Percentiles rank a stretch among this genome's conserved stretches.
phyloP scores from a whole-genome alignment of 345 rosid genomes.

The Hibiscus mutabilis region DNA sequence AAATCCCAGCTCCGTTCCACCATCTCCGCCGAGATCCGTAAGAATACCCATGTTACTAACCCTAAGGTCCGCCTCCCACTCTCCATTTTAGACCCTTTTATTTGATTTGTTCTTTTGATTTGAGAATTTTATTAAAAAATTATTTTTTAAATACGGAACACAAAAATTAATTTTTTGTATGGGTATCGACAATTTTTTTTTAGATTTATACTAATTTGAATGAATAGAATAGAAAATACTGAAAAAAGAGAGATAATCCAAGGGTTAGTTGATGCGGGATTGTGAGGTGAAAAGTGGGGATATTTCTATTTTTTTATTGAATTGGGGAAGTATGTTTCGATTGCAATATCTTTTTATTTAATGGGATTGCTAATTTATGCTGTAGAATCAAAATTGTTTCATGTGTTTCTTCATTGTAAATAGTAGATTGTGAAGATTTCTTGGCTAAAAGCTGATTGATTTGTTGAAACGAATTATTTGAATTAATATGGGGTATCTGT shows the following conservation, averaged over 20 bases:
- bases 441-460: not conserved
- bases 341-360: not conserved
- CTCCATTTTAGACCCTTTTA: not conserved
- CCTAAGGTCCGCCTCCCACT: constrained; percentile 51
- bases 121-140: too few relatives aligned
- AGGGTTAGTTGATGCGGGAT: not conserved
- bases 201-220: not conserved
- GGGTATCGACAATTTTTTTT: too few relatives aligned
- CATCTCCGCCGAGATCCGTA: constrained; percentile 85
- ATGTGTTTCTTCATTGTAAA: not conserved
- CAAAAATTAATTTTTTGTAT: too few relatives aligned
- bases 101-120: not conserved
- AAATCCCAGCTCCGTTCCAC: constrained; percentile 72
- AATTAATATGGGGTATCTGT: not conserved
- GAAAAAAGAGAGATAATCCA: not conserved
- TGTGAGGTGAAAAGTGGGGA: not conserved
- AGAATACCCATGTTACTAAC: constrained; percentile 58
- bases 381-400: not conserved
- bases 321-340: not conserved
- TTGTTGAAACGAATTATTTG: not conserved
- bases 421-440: not conserved
- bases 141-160: too few relatives aligned
- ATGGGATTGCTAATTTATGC: not conserved
- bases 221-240: not conserved
- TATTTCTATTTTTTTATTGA: not conserved